Conservation (phyloP, 2,329 filamentous ascomycete genomes). For the Colletotrichum salicis region DNA sequence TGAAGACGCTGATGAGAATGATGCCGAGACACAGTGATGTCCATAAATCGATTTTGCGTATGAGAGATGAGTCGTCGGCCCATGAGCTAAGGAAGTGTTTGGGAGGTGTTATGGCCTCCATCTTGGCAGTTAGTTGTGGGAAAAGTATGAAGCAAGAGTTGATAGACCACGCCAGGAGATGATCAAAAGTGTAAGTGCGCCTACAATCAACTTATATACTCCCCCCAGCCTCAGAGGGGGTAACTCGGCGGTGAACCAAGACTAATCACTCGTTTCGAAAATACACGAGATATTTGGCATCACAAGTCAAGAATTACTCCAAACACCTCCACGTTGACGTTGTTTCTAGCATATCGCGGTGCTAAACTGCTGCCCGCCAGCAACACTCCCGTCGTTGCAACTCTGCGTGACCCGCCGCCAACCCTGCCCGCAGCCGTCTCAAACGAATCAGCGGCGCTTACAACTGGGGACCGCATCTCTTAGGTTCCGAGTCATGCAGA, state of each 20-base stretch:
- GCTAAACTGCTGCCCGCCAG: not conserved
- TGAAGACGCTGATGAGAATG: not conserved
- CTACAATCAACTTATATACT: too few species aligned
- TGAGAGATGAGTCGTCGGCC: not conserved
- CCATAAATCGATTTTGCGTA: not conserved
- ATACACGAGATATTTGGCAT: too few species aligned
- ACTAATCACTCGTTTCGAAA: too few species aligned
- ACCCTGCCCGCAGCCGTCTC: not conserved
- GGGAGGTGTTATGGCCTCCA: not conserved
- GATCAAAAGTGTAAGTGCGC: not conserved
- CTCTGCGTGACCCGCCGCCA: too few species aligned
- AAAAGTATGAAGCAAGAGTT: not conserved
- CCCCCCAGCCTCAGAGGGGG: too few species aligned
- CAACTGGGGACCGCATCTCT: not conserved
- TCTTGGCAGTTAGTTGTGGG: not conserved
- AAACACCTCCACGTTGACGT: not conserved
- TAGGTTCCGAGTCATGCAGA: constrained; percentile 18
- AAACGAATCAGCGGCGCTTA: not conserved
- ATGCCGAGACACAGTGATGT: constrained; percentile 10
- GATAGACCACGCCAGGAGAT: not conserved
- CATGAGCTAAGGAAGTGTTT: not conserved
- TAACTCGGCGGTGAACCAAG: too few species aligned
- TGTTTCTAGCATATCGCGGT: not conserved
- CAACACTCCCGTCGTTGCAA: not conserved
- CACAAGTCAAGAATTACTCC: too few species aligned